Base-by-base conservation (phyloP, 306 rosid species). In the Trifolium pratense region DNA sequence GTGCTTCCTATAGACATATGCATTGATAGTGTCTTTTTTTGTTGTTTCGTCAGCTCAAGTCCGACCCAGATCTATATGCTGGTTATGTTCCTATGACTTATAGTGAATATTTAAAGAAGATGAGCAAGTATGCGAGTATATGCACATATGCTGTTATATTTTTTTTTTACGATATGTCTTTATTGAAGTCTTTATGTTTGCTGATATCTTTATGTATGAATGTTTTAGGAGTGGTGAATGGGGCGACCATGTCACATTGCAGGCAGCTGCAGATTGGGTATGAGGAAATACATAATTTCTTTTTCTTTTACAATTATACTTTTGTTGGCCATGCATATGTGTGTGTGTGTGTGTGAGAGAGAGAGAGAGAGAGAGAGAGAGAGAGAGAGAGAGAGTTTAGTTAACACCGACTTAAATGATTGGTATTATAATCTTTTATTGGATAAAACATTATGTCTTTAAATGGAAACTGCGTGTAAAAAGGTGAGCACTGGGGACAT, bases 211-310 rank as follows among this genome's bases (percentile, higher is more conserved):
- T 68, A 15, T 46, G 25, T 64, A n/a, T 80, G 79, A 69, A 83
- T 85, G 81, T 83, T 82, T 37, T 81, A 94, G 99, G 92, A 88
- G 78, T 66, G 99, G 97, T 39, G 99, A 94, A 82, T 94, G 99
- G 99, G 99, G 99, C 34, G 99, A 94, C 79, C 99, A 94, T 75
- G 96, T 94, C 55, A 94, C 99, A 0, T 78, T 94, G 80, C 99
- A 94, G 86, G 99, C 99, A 77, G 99, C 99, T 65, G 95, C 99
- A 58, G 99, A 94, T 86, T 89, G 85, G 96, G 99, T 94, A 91
- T 31, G 83, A 62, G 5, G 31, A 74, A 55, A 66, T 72, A 42
- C 9, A 46, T 1, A 7, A 16, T 51, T 59, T 58, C 25, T 69
- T 64, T 81, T 63, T 77, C 29, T 70, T 82, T 70, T 7, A 15